Conservation (phyloP, 179 eudicot genomes). For the Sideroxylon spinosum region DNA sequence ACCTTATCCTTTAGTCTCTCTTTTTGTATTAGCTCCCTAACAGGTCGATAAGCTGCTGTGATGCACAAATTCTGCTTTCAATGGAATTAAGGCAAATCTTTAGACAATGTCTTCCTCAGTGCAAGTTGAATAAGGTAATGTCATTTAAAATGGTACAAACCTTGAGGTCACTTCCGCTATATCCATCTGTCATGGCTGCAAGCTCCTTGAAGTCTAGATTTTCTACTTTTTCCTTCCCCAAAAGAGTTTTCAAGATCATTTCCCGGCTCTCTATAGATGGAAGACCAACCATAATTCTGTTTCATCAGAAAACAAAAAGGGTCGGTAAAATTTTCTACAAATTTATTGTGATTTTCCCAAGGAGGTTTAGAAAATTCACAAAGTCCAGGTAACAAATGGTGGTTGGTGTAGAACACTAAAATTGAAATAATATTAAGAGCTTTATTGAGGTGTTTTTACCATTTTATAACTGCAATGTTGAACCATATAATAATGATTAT, state of each 20-base stretch:
- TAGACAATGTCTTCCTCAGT: not conserved
- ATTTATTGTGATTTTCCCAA: not conserved
- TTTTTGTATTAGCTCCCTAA: constrained; percentile 80
- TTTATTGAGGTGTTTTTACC: not conserved
- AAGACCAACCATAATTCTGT: constrained; percentile 83
- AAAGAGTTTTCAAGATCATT: constrained; percentile 70
- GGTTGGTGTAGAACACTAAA: not conserved
- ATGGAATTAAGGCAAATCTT: constrained; percentile 9
- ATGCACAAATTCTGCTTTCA: constrained; percentile 67
- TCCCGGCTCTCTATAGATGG: constrained; percentile 70
- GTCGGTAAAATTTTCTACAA: not conserved
- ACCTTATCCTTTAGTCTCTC: constrained; percentile 82
- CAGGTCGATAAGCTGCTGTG: constrained; percentile 95
- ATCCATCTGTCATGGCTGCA: constrained; percentile 85
- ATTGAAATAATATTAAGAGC: not conserved
- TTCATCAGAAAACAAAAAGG: constrained; percentile 13
- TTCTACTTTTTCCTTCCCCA: constrained; percentile 66
- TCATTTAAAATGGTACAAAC: constrained; percentile 29
- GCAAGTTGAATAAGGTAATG: not conserved
- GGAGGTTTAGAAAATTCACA: not conserved
- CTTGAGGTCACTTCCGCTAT: constrained; percentile 92
- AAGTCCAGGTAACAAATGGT: not conserved
- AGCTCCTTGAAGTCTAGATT: constrained; percentile 72
- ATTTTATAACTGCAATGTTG: not conserved
- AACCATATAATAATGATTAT: not conserved